These are phyloP conservation scores for Aphanoascus verrucosus DNA, from an alignment of 2,329 filamentous ascomycete genomes.

Conservation along the genomic window DNA sequence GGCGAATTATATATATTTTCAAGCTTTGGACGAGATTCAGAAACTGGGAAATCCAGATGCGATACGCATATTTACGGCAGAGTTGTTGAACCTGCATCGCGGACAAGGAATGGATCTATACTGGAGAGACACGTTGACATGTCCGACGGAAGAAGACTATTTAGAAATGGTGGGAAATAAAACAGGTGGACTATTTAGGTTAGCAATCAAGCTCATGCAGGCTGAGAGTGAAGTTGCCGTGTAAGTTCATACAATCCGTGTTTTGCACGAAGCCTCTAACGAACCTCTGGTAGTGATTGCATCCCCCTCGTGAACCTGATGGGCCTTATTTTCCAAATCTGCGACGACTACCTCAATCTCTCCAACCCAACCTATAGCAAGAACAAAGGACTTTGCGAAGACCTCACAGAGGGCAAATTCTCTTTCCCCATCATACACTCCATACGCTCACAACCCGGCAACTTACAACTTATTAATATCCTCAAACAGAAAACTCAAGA, in stretches of 20 bases:
- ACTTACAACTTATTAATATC: conserved; percentile 72
- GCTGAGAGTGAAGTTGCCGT: conserved; percentile 19
- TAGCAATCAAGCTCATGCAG: conserved; percentile 31
- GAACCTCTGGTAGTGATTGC: conserved; percentile 21
- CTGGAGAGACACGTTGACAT: conserved; percentile 29
- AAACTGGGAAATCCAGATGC: conserved; percentile 25
- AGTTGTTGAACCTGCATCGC: conserved; percentile 30
- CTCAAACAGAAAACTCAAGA: conserved; percentile 75
- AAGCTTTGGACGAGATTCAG: conserved; percentile 27
- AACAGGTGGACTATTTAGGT: conserved; percentile 33
- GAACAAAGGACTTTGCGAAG: conserved; percentile 70
- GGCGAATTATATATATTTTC: conserved; percentile 37
- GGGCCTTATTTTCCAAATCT: conserved; percentile 29
- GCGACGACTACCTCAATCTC: conserved; percentile 73
- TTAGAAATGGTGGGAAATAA: conserved; percentile 35
- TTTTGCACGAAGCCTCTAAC: conserved; percentile 10
- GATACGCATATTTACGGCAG: conserved; percentile 28
- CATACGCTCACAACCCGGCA: conserved; percentile 42
- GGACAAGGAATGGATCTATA: conserved; percentile 36
- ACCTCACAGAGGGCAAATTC: conserved; percentile 26
- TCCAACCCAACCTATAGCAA: conserved; percentile 53
- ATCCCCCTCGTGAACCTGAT: conserved; percentile 53
- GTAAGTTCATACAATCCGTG: conserved; percentile 9
- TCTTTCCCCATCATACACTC: conserved; percentile 25
- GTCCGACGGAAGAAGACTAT: conserved; percentile 32